Base-by-base conservation (phyloP, 2,329 filamentous ascomycete genomes). In the Beauveria rudraprayagi region DNA sequence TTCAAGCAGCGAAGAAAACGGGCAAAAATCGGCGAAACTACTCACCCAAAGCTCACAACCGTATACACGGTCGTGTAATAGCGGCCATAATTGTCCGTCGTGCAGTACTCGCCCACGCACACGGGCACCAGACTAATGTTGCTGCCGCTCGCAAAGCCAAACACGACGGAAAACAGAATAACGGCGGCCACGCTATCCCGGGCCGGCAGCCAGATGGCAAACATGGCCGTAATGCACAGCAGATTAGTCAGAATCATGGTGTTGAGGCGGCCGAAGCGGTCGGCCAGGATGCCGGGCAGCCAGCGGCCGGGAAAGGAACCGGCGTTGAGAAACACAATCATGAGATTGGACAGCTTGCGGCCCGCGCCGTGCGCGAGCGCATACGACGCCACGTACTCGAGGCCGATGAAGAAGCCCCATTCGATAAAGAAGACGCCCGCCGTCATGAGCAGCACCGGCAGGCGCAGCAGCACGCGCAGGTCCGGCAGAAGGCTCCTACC, bases 11-110 rank as follows among this genome's bases (percentile, higher is more conserved):
- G 46, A n/a, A 19, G 17, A 2, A 41, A 37, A 28, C 4, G 11
- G 11, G 34, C 19, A 22, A 19, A 17, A 1, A 16, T 37, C 2
- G 19, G 34, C 26, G 3, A 11, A 8, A 30, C 11, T 16, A 65
- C 62, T 47, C 76, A 85, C 67, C 86, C 87, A 65, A 92, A 80
- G 47, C 84, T 86, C 17, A 91, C 86, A 50, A 89, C 74, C 0
- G 83, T 87, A 67, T 88, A 89, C 63, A 83, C 83, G 1, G 85
- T 88, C 3, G 85, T 84, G 66, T 87, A 88, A 66, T 89, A 87
- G 19, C 84, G 74, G 0, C 87, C 88, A 65, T 89, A 90, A 52
- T 88, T 77, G 63, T 86, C 80, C 2, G 85, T 88, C 46, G 82
- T 79, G 71, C 87, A 90, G 4, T 89, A 76, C 72, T 89, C 86